Conservation (phyloP, 306 rosid species). For the Corylus americana region DNA sequence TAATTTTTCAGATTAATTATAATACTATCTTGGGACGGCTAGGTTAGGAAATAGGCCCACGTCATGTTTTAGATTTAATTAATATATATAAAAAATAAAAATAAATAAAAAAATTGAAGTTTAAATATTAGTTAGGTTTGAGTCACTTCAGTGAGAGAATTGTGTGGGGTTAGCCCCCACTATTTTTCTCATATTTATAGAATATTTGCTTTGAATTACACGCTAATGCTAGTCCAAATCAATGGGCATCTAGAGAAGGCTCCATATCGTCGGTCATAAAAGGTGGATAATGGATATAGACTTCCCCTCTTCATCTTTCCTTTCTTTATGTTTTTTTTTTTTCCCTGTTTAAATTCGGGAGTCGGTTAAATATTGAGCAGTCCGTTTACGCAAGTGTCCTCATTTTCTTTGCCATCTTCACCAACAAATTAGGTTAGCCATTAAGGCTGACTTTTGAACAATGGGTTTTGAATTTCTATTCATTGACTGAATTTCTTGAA, state of each 20-base stretch:
- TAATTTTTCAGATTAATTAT: not conserved
- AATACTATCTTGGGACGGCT: not conserved
- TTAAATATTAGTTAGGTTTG: constrained; percentile 44
- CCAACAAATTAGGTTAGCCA: constrained; percentile 14
- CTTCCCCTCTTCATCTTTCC: constrained; percentile 26
- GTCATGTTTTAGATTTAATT: constrained; percentile 26
- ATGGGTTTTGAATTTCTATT: constrained; percentile 31
- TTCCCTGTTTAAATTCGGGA: not conserved
- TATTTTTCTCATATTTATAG: not conserved
- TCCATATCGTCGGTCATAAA: not conserved
- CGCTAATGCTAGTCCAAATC: not conserved
- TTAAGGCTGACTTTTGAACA: constrained; percentile 23
- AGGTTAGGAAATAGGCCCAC: constrained; percentile 35
- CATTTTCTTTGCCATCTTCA: not conserved
- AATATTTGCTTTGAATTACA: constrained; percentile 10
- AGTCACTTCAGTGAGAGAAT: constrained; percentile 40
- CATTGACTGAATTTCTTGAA: constrained; percentile 7
- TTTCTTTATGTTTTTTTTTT: constrained; percentile 9
- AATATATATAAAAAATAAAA: too few species aligned
- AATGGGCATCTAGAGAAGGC: too few species aligned
- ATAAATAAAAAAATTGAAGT: not conserved
- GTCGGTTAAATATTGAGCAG: not conserved
- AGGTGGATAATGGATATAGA: not conserved
- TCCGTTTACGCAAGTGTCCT: not conserved
- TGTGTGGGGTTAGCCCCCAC: constrained; percentile 43